Evolutionary conservation across 2,329 filamentous ascomycete genomes (phyloP).

Genomic region (Penicillium thymicola): DNA sequence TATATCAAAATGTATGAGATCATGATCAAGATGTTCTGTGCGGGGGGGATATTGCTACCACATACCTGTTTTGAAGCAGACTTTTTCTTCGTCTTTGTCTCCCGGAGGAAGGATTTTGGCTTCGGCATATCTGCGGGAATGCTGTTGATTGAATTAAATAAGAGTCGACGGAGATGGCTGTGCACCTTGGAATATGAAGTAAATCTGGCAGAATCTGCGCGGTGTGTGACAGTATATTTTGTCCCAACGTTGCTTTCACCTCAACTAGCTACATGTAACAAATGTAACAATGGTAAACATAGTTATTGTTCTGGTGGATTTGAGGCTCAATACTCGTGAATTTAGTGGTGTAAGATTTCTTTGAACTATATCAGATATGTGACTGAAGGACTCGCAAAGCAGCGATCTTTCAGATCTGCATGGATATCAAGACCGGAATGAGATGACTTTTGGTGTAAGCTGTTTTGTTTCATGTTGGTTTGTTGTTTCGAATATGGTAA

Average conservation of each 20-base stretch:
- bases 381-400: not conserved
- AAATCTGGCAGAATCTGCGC: constrained; percentile 8
- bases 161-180: not conserved
- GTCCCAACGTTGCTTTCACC: not conserved
- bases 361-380: not conserved
- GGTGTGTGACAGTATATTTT: constrained; percentile 1
- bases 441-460: not conserved
- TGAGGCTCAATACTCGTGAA: not conserved
- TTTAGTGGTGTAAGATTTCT: not conserved
- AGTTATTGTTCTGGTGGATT: not conserved
- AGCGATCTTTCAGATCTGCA: not conserved
- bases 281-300: not conserved
- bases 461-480: not conserved
- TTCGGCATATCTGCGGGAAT: constrained; percentile 35
- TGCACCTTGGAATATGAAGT: constrained; percentile 3
- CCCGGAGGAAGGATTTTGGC: constrained; percentile 40
- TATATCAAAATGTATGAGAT: constrained; percentile 27
- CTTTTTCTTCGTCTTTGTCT: constrained; percentile 45
- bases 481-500: not conserved
- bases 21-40: not conserved
- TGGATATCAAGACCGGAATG: not conserved
- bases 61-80: constrained; percentile 36
- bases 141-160: not conserved
- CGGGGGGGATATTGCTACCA: not conserved
- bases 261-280: not conserved